These are phyloP conservation scores for Cladorrhinum sp. DNA, from an alignment of 2,329 filamentous ascomycete species.

Conservation along the genomic window DNA sequence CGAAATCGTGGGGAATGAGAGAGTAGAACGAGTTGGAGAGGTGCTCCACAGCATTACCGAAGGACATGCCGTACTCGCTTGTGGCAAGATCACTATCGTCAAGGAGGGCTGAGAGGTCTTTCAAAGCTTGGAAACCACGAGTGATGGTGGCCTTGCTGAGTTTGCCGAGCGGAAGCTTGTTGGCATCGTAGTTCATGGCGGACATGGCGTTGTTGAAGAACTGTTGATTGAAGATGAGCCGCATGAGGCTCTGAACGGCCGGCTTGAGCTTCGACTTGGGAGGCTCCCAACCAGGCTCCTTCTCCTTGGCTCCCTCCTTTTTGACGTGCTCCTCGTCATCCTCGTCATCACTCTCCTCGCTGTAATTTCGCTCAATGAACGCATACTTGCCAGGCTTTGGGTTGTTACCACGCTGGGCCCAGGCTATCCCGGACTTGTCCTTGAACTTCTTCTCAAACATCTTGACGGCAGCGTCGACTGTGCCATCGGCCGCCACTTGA, in stretches of 20 bases:
- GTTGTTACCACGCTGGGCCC: slow-evolving; percentile 50
- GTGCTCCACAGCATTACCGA: slow-evolving; percentile 49
- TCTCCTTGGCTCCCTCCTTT: slow-evolving; percentile 38
- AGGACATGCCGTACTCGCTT: slow-evolving; percentile 40
- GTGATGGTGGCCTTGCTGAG: slow-evolving; percentile 75
- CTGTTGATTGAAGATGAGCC: slow-evolving; percentile 77
- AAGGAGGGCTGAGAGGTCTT: slow-evolving; percentile 69
- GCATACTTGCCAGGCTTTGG: slow-evolving; percentile 71
- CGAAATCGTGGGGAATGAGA: slow-evolving; percentile 77
- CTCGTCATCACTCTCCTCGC: slow-evolving; percentile 62
- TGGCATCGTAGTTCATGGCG: slow-evolving; percentile 66
- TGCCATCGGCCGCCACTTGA: slow-evolving; percentile 41
- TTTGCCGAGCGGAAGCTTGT: slow-evolving; percentile 81
- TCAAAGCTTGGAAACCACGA: slow-evolving; percentile 72
- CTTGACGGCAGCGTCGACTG: slow-evolving; percentile 42
- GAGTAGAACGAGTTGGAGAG: slow-evolving; percentile 79
- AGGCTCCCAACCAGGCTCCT: slow-evolving; percentile 34
- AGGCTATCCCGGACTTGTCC: slow-evolving; percentile 56
- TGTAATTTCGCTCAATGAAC: slow-evolving; percentile 77
- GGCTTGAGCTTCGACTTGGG: slow-evolving; percentile 56
- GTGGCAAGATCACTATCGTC: slow-evolving; percentile 48
- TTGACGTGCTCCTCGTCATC: slow-evolving; percentile 40
- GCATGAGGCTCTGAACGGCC: slow-evolving; percentile 66
- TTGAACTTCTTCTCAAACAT: slow-evolving; percentile 62
- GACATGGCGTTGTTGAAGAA: slow-evolving; percentile 67